Evolutionary conservation across 2,329 filamentous ascomycete genomes (phyloP), one percentile per base, ranked within the genome.

Genomic region (Fusarium robinianum): DNA sequence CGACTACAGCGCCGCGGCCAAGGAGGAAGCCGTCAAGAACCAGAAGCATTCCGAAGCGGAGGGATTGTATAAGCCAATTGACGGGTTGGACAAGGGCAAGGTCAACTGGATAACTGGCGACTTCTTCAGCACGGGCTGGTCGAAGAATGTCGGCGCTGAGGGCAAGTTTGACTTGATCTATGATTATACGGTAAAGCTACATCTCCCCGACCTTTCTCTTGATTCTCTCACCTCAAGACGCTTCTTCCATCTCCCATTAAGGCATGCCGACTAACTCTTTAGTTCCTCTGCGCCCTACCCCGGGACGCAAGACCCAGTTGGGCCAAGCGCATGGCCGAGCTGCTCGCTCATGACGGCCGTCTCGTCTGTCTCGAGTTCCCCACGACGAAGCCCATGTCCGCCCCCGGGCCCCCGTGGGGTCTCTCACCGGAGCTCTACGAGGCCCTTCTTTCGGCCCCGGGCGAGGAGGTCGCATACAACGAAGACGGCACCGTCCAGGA

Each of bases 311-410:
- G 81, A 14, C 70, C 74, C 3, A 63, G 62, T 14, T 85, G 81
- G 81, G 76, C 80, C 9, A 64, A 65, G 41, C 70, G 78, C 41
- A 78, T 80, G 66, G 57, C 68, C 10, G 62, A 74, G 25, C 70
- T 84, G 25, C 69, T 85, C 19, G 55, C 67, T 14, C 71, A 72
- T 5, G 63, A 56, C 16, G 80, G 80, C 15, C 70, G 75, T 24
- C 69, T 85, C 17, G 63, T 85, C 37, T 84, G 81, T 67, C 77
- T 95, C 49, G 89, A 95, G 64, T 95, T 87, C 64, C 90, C 90
- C 8, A 82, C 85, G 1, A 77, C 80, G 49, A 94, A 91, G 65
- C 75, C 81, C 27, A 77, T 84, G 8, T 73, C 73, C 8, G 74
- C 77, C 8, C 76, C 76, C 8, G 89, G 90, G 0, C 89, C 90